Evolutionary conservation across 345 rosid genomes (phyloP), one percentile per base, ranked within the genome.

Genomic region (Salix exigua): DNA sequence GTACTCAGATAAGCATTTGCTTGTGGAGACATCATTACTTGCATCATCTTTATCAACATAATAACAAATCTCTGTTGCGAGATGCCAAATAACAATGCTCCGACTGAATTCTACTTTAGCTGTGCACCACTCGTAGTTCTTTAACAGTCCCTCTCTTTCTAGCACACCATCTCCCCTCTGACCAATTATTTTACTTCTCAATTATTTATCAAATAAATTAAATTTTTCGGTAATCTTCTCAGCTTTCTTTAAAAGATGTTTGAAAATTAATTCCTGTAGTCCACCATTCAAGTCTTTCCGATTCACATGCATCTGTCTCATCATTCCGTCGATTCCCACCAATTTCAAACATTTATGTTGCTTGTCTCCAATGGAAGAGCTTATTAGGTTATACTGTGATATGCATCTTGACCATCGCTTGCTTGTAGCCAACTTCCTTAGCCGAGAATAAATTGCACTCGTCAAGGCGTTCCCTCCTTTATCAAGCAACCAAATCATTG

Each of bases 71-170:
- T 66, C 69, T 17, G 82, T 76, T 35, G 84, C 81, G 0, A 85
- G 71, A 31, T 85, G 86, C 86, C 84, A 83, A 1, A 76, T 9
- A 30, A 83, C 79, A 9, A 85, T 26, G 65, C 81, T 71, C 68
- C 69, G 70, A 17, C 10, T 69, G 26, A 76, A 14, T 30, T 79
- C 71, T 2, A 30, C 16, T 6, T 46, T 51, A 6, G n/a, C 55
- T 17, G 58, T 30, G 58, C 64, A 23, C 58, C 72, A 6, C 51
- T 11, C 23, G 4, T 0, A n/a, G 2, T 16, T 3, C 4, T 0
- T 0, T 65, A 30, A 28, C 2, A 21, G 2, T 28, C 13, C 2
- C 28, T 18, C 25, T 40, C 21, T 74, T 42, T 2, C 13, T 40
- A 40, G 13, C 44, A 40, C 44, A 10, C 44, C 44, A 40, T 40